Base-by-base conservation (phyloP, 1,284 basidiomycete genomes). In the Grifola frondosa region DNA sequence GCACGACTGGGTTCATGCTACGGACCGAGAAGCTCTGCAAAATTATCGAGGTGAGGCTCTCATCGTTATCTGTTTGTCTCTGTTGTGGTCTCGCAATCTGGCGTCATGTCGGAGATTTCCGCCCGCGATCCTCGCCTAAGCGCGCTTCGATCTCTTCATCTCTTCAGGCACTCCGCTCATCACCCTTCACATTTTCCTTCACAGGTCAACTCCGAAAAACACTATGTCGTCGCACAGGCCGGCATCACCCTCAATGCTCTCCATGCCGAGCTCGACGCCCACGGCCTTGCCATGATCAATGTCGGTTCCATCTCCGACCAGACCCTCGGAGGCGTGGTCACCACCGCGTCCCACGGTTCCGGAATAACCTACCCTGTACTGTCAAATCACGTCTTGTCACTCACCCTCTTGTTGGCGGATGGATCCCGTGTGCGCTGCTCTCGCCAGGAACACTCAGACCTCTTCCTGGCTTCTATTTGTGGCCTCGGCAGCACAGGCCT, bases 261-360 rank as follows among this genome's bases (percentile, higher is more conserved):
- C 12, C 88, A 94, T 47, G 66, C 61, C 29, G 70, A 70, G 19
- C 84, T 98, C 40, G 81, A 77, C 26, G 64, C 71, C n/a, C 71
- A 85, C 54, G 74, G 76, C 22, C 78, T 97, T 17, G 93, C 94
- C 32, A 85, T 99, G 78, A 83, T 80, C 60, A 97, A 93, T 65
- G 77, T 98, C 49, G 97, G 97, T 30, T 96, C 93, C 30, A 98
- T 99, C 62, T 96, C 92, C 29, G 93, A 97, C 65, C 96, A 98
- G 67, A 94, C 94, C 3, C 77, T 99, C 50, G 95, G 80, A n/a
- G 96, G 96, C 24, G 81, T 95, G 52, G 78, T 99, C 59, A 88
- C 93, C 9, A 99, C 97, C 31, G 93, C 93, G 4, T 95, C 95
- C 0, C 96, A 99, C 70, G 96, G 96, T 37, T 86, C 89, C 3